Evolutionary conservation across 2,329 filamentous ascomycete genomes (phyloP), one percentile per base, ranked within the genome.

Genomic region (Ceratocystis colombiana): DNA sequence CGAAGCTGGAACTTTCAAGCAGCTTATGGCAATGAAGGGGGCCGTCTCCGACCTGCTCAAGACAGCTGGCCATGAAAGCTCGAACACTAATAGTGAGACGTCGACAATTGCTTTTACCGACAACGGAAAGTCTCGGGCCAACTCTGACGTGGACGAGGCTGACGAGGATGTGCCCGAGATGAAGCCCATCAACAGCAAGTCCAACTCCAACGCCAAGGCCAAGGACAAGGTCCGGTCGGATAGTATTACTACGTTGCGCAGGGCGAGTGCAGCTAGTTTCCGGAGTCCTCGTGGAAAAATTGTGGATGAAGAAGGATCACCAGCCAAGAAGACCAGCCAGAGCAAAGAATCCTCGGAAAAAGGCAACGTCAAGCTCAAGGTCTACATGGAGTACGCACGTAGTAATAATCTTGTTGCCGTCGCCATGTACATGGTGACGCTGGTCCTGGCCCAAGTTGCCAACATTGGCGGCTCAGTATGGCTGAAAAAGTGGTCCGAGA

Each of bases 291-390:
- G 90, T 68, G 90, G 91, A 71, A 96, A 94, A 75, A 76, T 93
- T 41, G 83, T 81, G 0, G 93, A 97, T 71, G 91, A 97, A 71
- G 90, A 93, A 76, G 85, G 89, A 64, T 84, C 83, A 2, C 78
- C 84, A 65, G 79, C 87, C 72, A 93, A 90, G 53, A 68, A 68
- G 77, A 91, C 88, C 57, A 90, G 87, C 73, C 92, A 96, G 75
- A 82, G 81, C 66, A 95, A 96, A 76, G 94, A 99, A 75, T 88
- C 88, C 70, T 83, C 85, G 1, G 91, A 99, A 75, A 91, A 99
- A 77, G 94, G 94, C 72, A 96, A 97, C 75, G 94, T 99, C 71
- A 97, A 96, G 76, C 97, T 94, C 92, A 83, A 86, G 71, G 93
- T 99, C 33, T 99, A 99, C 73, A 79, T 81, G 20, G 92, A 96